Base-by-base conservation (phyloP, 108 stramenopile species). In the Conticribra weissflogii region DNA sequence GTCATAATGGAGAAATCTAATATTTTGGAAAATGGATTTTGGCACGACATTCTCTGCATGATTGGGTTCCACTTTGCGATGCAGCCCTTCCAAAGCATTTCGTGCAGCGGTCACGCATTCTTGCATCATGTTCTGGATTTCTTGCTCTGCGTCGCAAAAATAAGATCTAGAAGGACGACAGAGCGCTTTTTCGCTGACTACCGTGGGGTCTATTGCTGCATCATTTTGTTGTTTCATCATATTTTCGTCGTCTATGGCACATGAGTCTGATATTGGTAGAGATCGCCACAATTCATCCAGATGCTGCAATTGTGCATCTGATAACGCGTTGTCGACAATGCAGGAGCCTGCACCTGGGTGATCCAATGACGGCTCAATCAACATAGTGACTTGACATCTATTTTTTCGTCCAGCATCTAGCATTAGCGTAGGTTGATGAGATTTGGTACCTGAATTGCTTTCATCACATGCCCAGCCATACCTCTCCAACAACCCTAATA, bases 291-390 rank as follows among this genome's bases (percentile, higher is more conserved):
- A 63, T 12, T 48, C 18, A 7, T 85, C 36, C 21, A 94, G 46
- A 9, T 27, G 53, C 22, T 88, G 74, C 27, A 86, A 30, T 18
- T 75, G 56, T 2, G 24, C 55, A 12, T 78, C 57, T 0, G 79
- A 71, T 0, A 89, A 22, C 1, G 83, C 83, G 15, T 83, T 62
- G 49, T 93, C 92, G 18, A 91, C 74, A 8, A 85, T 61, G 46
- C 64, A 91, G 24, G 93, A 81, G 49, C 93, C 89, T 9, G 93
- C 93, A 22, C 93, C 93, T 33, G 86, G 85, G 62, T 94, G 93
- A 47, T 91, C 80, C 3, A 22, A 47, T 2, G 58, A 21, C 23
- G 45, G 33, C 15, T 74, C 74, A 58, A 92, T 92, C 45, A 92
- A 65, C 23, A 68, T 74, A 1, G 66, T 74, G 8, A 82, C 67